Percentiles rank a stretch among this genome's conserved stretches.
Evolutionary conservation across 2,329 filamentous ascomycete species (phyloP).

Genomic region (Fusarium pseudograminearum): DNA sequence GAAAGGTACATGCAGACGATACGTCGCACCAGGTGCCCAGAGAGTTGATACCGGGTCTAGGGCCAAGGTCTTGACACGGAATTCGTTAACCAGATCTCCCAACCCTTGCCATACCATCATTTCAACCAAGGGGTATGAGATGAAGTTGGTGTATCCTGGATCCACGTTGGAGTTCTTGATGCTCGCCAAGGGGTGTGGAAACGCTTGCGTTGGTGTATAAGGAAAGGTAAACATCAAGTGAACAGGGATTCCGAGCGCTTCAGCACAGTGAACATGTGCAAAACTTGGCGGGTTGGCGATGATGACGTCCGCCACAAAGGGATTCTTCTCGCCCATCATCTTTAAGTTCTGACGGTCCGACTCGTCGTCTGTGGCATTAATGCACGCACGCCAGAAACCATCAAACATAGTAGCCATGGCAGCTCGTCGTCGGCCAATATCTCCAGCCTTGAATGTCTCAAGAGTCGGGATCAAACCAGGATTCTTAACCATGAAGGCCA

Average conservation of each 20-base stretch:
- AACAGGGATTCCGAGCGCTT: conserved; percentile 80
- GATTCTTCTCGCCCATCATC: conserved; percentile 71
- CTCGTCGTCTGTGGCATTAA: conserved; percentile 76
- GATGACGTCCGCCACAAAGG: conserved; percentile 81
- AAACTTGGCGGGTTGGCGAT: conserved; percentile 87
- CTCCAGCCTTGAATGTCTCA: conserved; percentile 77
- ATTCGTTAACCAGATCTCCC: conserved; percentile 81
- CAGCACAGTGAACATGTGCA: conserved; percentile 82
- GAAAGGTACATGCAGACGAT: conserved; percentile 79
- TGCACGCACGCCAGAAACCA: conserved; percentile 83
- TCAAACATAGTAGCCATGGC: conserved; percentile 86
- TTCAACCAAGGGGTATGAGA: conserved; percentile 83
- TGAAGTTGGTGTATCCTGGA: conserved; percentile 80
- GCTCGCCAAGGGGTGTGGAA: conserved; percentile 82
- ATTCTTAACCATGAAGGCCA: conserved; percentile 92
- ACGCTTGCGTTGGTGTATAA: conserved; percentile 79
- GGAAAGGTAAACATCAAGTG: conserved; percentile 93
- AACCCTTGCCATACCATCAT: conserved; percentile 94
- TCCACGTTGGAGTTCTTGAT: conserved; percentile 80
- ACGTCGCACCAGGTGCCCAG: conserved; percentile 80
- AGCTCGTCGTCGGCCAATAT: conserved; percentile 74
- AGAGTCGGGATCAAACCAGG: conserved; percentile 81
- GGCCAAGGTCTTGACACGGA: conserved; percentile 75
- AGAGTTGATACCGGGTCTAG: conserved; percentile 80
- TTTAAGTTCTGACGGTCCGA: conserved; percentile 70